Evolutionary conservation across 1,139 yeast species (phyloP).

Genomic region (Debaryomyces singareniensis): DNA sequence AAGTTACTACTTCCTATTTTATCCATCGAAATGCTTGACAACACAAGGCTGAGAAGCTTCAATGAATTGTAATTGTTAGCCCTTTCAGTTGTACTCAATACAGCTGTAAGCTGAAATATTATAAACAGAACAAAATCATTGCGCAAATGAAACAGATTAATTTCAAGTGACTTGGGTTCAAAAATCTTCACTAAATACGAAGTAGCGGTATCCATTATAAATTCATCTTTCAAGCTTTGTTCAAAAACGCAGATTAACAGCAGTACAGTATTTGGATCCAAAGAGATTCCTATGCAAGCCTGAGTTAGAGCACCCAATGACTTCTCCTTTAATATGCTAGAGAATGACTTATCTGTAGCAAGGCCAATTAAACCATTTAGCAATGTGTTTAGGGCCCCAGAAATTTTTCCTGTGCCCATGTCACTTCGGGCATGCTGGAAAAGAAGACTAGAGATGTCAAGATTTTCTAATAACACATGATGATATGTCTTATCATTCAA

Average conservation of each 20-base stretch:
- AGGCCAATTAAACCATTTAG: conserved; percentile 23
- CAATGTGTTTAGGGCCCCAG: conserved; percentile 9
- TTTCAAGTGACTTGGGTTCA: conserved; percentile 8
- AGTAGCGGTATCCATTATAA: conserved; percentile 26
- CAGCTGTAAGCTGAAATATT: conserved; percentile 12
- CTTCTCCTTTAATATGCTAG: conserved; percentile 46
- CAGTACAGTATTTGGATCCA: conserved; percentile 8
- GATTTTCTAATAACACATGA: conserved; percentile 47
- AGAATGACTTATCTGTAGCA: conserved; percentile 33
- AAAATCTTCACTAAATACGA: conserved; percentile 23
- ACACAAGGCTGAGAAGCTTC: conserved; percentile 11
- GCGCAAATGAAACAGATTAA: conserved; percentile 11
- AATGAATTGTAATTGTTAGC: conserved; percentile 19
- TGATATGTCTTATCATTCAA: conserved; percentile 27
- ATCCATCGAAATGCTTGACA: conserved; percentile 8
- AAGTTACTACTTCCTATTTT: background rate
- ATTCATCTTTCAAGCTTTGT: conserved; percentile 28
- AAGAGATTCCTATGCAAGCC: conserved; percentile 13
- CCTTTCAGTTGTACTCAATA: conserved; percentile 21
- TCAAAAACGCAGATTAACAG: conserved; percentile 13
- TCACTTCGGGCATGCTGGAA: conserved; percentile 16
- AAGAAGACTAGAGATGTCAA: conserved; percentile 34
- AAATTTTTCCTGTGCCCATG: conserved; percentile 13
- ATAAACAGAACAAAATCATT: conserved; percentile 7
- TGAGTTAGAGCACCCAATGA: conserved; percentile 35